Evolutionary conservation across 169 alveolate species (phyloP).

Genomic region (Cryptosporidium bovis): DNA sequence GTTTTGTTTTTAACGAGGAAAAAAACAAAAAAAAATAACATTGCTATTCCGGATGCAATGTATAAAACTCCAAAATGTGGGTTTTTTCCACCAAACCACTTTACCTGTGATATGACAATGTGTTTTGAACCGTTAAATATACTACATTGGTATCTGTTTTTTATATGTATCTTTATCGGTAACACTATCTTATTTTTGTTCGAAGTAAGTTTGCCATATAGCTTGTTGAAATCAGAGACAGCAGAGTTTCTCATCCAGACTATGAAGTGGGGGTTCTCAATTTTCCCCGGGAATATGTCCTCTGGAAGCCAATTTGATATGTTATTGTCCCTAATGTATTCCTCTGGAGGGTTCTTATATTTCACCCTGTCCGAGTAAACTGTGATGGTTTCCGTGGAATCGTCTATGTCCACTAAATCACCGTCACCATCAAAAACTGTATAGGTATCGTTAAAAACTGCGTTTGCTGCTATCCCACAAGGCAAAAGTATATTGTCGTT

Average conservation of each 20-base stretch:
- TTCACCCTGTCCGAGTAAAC: constrained; percentile 78
- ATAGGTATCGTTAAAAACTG: constrained; percentile 82
- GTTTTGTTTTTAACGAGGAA: constrained; percentile 22
- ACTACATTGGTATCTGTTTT: constrained; percentile 77
- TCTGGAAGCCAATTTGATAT: constrained; percentile 54
- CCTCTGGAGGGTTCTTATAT: constrained; percentile 77
- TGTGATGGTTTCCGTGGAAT: constrained; percentile 80
- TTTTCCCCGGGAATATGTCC: constrained; percentile 82
- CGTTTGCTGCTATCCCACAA: constrained; percentile 81
- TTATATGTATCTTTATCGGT: constrained; percentile 80
- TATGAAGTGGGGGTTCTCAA: constrained; percentile 85
- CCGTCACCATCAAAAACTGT: constrained; percentile 73
- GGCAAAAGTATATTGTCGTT: constrained; percentile 81
- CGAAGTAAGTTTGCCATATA: constrained; percentile 81
- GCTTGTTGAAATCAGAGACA: constrained; percentile 80
- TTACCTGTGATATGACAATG: constrained; percentile 78
- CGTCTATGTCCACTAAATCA: constrained; percentile 80
- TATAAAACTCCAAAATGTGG: constrained; percentile 77
- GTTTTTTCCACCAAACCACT: constrained; percentile 79
- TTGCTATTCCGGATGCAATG: constrained; percentile 23
- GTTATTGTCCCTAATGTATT: constrained; percentile 43
- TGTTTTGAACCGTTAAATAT: constrained; percentile 82
- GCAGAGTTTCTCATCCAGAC: constrained; percentile 89
- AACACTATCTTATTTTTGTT: constrained; percentile 77
- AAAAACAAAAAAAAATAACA: not conserved